Evolutionary conservation across 805 yeast genomes (phyloP).

Genomic region (Ogataea haglerorum): DNA sequence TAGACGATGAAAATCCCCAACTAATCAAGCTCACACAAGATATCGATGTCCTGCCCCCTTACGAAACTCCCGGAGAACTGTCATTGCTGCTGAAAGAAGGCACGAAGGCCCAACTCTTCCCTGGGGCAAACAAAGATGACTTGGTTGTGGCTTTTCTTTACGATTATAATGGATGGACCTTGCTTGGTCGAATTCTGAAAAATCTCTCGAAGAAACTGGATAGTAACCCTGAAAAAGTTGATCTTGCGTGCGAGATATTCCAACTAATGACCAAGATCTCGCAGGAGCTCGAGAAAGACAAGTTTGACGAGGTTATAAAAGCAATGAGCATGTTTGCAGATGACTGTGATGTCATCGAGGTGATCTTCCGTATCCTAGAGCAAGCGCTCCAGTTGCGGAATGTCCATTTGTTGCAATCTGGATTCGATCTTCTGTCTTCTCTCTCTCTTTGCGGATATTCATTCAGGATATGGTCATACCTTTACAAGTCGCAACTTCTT

Average conservation of each 20-base stretch:
- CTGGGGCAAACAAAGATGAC: constrained; percentile 31
- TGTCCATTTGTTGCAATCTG: constrained; percentile 40
- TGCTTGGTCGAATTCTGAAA: constrained; percentile 74
- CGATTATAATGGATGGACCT: constrained; percentile 82
- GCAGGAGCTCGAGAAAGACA: constrained; percentile 34
- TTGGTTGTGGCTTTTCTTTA: constrained; percentile 62
- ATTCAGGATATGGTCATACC: constrained; percentile 73
- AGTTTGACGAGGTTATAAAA: constrained; percentile 25
- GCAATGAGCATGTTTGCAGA: constrained; percentile 37
- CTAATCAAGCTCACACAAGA: constrained; percentile 40
- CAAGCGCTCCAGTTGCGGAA: constrained; percentile 58
- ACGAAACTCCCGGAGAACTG: constrained; percentile 42
- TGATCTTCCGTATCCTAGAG: constrained; percentile 65
- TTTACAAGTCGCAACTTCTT: constrained; percentile 63
- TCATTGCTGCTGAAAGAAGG: constrained; percentile 46
- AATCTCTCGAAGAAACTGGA: constrained; percentile 46
- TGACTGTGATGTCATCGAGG: constrained; percentile 40
- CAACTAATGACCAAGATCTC: constrained; percentile 49
- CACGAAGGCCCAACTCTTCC: constrained; percentile 69
- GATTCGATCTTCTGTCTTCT: constrained; percentile 48
- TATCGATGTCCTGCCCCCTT: constrained; percentile 49
- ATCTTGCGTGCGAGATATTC: constrained; percentile 45
- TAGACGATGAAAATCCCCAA: constrained; percentile 53
- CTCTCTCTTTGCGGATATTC: constrained; percentile 47
- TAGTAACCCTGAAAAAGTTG: constrained; percentile 37